phyloP scores from a whole-genome alignment of 495 filamentous ascomycete genomes.

The Talaromyces borbonicus region DNA sequence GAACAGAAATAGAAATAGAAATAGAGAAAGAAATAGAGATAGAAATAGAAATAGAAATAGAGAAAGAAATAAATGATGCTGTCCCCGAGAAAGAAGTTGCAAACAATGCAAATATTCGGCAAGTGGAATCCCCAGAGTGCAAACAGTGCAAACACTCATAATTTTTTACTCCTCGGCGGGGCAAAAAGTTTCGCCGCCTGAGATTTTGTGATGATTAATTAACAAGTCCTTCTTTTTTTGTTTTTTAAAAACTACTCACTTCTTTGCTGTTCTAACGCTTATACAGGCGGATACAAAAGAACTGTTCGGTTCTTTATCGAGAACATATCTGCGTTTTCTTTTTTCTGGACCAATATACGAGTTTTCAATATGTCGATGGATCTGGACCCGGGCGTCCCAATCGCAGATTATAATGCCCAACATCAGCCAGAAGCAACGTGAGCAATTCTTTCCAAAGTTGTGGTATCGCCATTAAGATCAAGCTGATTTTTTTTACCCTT shows the following conservation, averaged over 20 bases:
- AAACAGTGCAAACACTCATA: constrained; percentile 2
- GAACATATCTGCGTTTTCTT: too few species aligned
- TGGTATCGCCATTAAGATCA: constrained; percentile 11
- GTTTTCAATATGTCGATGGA: constrained; percentile 65
- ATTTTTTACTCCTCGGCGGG: constrained; percentile 1
- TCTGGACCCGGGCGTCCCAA: constrained; percentile 52
- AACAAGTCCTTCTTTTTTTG: background rate
- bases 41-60: too few species aligned
- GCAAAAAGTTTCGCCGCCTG: background rate
- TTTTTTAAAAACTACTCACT: too few species aligned
- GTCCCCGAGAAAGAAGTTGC: background rate
- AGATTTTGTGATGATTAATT: constrained; percentile 4
- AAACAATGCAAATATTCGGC: constrained; percentile 15
- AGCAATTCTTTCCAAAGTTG: constrained; percentile 16
- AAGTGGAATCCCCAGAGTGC: background rate
- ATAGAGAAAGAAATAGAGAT: too few species aligned
- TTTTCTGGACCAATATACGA: too few species aligned
- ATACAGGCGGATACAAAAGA: too few species aligned
- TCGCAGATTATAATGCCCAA: constrained; percentile 37
- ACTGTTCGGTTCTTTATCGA: too few species aligned
- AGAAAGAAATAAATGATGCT: background rate
- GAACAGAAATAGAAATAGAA: too few species aligned
- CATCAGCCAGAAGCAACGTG: constrained; percentile 49
- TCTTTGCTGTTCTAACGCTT: too few species aligned
- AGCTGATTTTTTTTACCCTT: constrained; percentile 11